These are phyloP conservation scores for Acanthamoeba lenticulata DNA, from an alignment of 208 protist genomes.

Conservation along the genomic window DNA sequence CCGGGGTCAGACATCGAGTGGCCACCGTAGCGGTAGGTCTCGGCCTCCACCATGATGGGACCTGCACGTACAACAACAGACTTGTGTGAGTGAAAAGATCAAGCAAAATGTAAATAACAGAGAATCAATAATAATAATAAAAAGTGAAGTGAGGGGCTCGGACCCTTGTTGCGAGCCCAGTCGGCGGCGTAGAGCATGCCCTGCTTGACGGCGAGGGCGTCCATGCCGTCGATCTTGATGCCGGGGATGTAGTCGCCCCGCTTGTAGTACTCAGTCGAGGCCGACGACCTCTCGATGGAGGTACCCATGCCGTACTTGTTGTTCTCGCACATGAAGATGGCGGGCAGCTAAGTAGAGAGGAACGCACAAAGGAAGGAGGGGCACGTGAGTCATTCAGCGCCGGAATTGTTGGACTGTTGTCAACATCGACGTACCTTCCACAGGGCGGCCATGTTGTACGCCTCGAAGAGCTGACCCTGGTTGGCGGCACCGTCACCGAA, in stretches of 20 bases:
- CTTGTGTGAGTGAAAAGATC: conserved; percentile 84
- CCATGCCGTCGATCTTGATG: conserved; percentile 97
- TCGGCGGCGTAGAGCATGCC: conserved; percentile 87
- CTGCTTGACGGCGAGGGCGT: conserved; percentile 95
- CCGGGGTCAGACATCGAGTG: conserved; percentile 99
- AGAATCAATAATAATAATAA: neutral
- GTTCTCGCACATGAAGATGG: conserved; percentile 97
- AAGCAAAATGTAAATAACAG: neutral
- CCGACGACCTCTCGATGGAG: conserved; percentile 90
- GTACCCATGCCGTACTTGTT: conserved; percentile 99
- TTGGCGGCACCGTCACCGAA: conserved; percentile 98
- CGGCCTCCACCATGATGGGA: conserved; percentile 95
- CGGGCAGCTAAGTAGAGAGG: conserved; percentile 90
- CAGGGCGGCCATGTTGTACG: conserved; percentile 98
- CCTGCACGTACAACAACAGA: conserved; percentile 81
- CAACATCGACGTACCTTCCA: no score
- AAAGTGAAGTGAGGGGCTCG: neutral
- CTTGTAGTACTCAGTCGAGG: conserved; percentile 95
- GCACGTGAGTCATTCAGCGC: no score
- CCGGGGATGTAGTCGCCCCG: conserved; percentile 97
- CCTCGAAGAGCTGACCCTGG: conserved; percentile 97
- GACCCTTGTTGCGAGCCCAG: conserved; percentile 54
- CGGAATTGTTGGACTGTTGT: no score
- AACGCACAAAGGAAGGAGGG: no score
- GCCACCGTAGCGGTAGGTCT: conserved; percentile 93